Percentiles rank a stretch among this genome's conserved stretches.
phyloP scores from a whole-genome alignment of 2,329 filamentous ascomycete genomes.

The Chaetomiaceae sp. region DNA sequence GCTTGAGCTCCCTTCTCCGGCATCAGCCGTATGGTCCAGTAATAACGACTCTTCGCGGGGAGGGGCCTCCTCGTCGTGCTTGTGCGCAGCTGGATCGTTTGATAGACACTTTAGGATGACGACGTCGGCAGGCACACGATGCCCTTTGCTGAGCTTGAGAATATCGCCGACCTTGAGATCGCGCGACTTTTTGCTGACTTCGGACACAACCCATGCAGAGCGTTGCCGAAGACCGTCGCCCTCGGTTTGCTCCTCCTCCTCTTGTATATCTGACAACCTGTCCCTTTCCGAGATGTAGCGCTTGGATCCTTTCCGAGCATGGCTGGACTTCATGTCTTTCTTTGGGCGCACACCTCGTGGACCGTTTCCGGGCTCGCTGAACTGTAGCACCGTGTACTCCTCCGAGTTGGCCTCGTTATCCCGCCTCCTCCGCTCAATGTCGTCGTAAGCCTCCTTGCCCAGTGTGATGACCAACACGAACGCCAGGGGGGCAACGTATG shows the following conservation, averaged over 20 bases:
- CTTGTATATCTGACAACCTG: constrained; percentile 60
- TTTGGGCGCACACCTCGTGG: constrained; percentile 33
- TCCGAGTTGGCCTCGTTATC: constrained; percentile 95
- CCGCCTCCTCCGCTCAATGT: constrained; percentile 77
- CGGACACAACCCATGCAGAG: constrained; percentile 51
- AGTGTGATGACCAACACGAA: constrained; percentile 91
- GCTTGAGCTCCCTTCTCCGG: constrained; percentile 22
- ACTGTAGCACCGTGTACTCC: constrained; percentile 71
- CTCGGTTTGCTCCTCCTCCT: constrained; percentile 58
- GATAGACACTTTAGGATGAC: constrained; percentile 74
- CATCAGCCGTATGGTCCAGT: constrained; percentile 34
- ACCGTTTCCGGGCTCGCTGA: constrained; percentile 51
- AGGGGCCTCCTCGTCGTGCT: constrained; percentile 28
- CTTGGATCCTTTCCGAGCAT: constrained; percentile 36
- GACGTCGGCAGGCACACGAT: constrained; percentile 90
- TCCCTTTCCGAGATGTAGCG: constrained; percentile 34
- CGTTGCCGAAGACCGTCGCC: constrained; percentile 32
- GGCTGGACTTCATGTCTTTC: constrained; percentile 45
- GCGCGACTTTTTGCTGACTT: constrained; percentile 74
- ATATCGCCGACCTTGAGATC: constrained; percentile 94
- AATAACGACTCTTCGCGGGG: constrained; percentile 37
- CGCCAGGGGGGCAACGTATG: constrained; percentile 85
- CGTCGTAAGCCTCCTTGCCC: constrained; percentile 92
- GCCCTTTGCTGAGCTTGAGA: constrained; percentile 86
- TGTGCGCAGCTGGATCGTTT: constrained; percentile 29